phyloP scores from a whole-genome alignment of 352 stramenopile species.

The Pythium phragmitis region DNA sequence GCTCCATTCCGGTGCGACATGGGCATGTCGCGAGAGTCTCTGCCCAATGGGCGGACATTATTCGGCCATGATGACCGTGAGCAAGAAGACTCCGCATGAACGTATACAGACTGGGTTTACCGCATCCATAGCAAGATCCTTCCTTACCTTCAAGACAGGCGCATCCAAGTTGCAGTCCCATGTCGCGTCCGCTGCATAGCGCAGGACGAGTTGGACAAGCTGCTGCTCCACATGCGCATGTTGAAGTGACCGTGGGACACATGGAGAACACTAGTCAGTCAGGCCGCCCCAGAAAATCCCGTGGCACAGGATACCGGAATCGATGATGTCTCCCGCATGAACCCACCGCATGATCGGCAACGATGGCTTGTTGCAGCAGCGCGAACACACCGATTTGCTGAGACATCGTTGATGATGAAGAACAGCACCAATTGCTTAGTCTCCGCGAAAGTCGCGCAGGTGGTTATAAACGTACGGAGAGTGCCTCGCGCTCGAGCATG shows the following conservation, averaged over 20 bases:
- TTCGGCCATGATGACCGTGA: too few species aligned
- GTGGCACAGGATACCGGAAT: neutral
- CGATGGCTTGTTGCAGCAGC: slow-evolving; percentile 19
- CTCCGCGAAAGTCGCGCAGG: neutral
- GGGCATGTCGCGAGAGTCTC: neutral
- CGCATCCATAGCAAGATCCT: too few species aligned
- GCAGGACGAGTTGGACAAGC: slow-evolving; percentile 18
- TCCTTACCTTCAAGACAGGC: slow-evolving; percentile 18
- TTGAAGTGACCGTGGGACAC: slow-evolving; percentile 15
- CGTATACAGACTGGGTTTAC: neutral
- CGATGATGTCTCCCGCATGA: neutral
- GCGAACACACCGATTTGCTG: slow-evolving; percentile 1
- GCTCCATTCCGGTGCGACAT: slow-evolving; percentile 11
- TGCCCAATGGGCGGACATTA: neutral
- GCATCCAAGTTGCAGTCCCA: slow-evolving; percentile 12
- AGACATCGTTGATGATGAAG: neutral
- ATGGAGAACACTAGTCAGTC: neutral
- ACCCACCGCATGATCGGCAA: slow-evolving; percentile 18
- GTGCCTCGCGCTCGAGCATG: slow-evolving; percentile 2
- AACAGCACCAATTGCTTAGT: neutral
- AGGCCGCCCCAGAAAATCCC: too few species aligned
- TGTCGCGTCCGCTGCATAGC: slow-evolving; percentile 7
- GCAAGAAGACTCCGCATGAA: too few species aligned
- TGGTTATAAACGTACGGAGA: neutral
- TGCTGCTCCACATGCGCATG: neutral